Evolutionary conservation across 2,329 filamentous ascomycete species (phyloP), one percentile per base, ranked within the genome.

Genomic region (Ascochyta koolunga): DNA sequence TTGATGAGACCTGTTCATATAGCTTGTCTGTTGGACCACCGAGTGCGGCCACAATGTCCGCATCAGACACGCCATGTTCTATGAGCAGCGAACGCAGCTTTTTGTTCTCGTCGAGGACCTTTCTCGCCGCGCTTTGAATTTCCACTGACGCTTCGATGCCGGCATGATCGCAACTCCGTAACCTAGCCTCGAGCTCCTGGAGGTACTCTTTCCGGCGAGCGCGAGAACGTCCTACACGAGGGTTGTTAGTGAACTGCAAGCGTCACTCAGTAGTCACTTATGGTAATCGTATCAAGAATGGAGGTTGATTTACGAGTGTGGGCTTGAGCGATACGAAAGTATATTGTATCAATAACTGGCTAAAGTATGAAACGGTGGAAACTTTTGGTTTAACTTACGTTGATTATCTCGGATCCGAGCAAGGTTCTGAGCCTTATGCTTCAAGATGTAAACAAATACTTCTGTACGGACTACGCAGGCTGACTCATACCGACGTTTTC

Each of bases 361-460:
- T 16, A 8, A 16, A 16, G 29, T 18, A 1, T 22, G 3, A 33
- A 25, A 33, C 11, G 18, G 11, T 13, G 8, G 22, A 3, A 29
- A 3, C 5, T 13, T 16, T 25, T n/a, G 18, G 4, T 21, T 10
- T 9, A 25, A 58, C 68, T 66, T 60, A 73, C 71, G 82, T 70
- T 92, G 89, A 66, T 92, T 93, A 65, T 92, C 87, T 60, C 89
- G 83, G 61, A 91, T 87, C 53, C 89, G 86, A 40, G 83, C 82
- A 29, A 80, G 74, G 46, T 78, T 78, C 47, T 76, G 72, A 31
- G 67, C 65, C 54, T 72, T 74, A 54, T 74, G 60, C 58, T 62
- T 35, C 5, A 16, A 18, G 19, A 25, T 11, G 53, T 67, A 25
- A 63, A 54, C 15, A 27, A 18, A 37, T 29, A 35, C 43, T 29